These are phyloP conservation scores for Acidiella bohemica DNA, from an alignment of 495 filamentous ascomycete species.

Conservation along the genomic window DNA sequence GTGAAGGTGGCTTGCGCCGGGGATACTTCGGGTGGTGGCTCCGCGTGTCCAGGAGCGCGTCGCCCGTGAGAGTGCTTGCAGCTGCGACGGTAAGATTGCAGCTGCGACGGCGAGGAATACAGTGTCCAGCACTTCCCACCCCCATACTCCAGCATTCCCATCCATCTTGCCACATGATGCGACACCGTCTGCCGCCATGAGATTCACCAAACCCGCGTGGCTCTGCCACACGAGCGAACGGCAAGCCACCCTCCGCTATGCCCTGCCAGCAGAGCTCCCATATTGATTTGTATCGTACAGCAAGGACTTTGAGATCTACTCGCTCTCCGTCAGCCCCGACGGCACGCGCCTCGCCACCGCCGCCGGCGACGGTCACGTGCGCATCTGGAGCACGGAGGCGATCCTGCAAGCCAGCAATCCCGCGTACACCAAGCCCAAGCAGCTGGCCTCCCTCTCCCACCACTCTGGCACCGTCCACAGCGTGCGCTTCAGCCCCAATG, in stretches of 20 bases:
- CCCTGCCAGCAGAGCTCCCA: no score
- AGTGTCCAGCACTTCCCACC: no score
- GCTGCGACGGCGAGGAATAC: no score
- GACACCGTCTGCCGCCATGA: no score
- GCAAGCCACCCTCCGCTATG: no score
- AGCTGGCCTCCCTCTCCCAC: constrained; percentile 94
- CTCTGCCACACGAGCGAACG: neutral
- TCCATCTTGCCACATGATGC: neutral
- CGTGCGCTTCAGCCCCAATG: constrained; percentile 87
- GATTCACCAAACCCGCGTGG: neutral
- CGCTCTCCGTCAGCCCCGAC: constrained; percentile 91
- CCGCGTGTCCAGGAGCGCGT: no score
- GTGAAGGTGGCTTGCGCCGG: no score
- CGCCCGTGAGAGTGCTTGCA: no score
- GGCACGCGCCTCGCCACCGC: constrained; percentile 81
- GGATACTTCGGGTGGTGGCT: no score
- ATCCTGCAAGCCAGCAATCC: constrained; percentile 65
- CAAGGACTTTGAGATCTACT: constrained; percentile 96
- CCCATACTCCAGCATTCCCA: neutral
- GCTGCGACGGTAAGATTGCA: no score
- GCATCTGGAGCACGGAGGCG: constrained; percentile 93
- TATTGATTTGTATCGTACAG: constrained; percentile 38
- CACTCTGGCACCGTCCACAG: constrained; percentile 95
- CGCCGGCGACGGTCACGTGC: constrained; percentile 92
- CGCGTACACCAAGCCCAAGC: constrained; percentile 61